Conservation (phyloP, 2,329 filamentous ascomycete species). For the Ophiosphaerella herpotricha region DNA sequence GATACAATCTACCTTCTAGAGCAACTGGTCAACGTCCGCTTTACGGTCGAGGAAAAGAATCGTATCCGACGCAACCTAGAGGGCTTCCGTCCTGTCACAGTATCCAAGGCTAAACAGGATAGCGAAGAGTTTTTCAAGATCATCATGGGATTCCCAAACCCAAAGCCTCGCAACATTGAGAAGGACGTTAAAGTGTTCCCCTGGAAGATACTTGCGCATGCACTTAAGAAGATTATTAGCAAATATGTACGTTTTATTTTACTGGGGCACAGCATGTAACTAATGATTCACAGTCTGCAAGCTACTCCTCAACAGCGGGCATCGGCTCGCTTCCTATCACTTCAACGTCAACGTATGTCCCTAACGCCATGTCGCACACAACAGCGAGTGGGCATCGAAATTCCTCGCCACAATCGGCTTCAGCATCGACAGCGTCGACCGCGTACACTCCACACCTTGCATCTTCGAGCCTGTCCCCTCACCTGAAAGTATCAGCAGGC, state of each 20-base stretch:
- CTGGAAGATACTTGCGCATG: conserved; percentile 85
- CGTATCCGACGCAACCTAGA: conserved; percentile 94
- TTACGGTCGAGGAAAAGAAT: conserved; percentile 98
- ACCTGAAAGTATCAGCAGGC: conserved; percentile 47
- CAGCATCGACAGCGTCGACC: conserved; percentile 51
- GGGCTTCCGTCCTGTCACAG: conserved; percentile 87
- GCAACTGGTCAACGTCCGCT: conserved; percentile 81
- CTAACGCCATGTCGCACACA: conserved; percentile 53
- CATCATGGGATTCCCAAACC: conserved; percentile 95
- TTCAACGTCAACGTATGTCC: conserved; percentile 38
- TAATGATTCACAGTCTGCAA: conserved; percentile 61
- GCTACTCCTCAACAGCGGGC: conserved; percentile 68
- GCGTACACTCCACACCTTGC: conserved; percentile 51
- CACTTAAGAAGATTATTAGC: conserved; percentile 96
- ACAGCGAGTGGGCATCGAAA: conserved; percentile 54
- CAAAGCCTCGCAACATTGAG: conserved; percentile 96
- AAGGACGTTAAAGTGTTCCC: conserved; percentile 99
- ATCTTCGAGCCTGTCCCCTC: conserved; percentile 52
- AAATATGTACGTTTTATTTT: conserved; percentile 73
- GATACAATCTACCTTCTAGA: conserved; percentile 96
- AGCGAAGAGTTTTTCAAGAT: conserved; percentile 98
- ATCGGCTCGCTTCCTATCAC: conserved; percentile 49
- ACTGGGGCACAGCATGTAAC: conserved; percentile 32
- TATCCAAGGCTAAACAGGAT: conserved; percentile 89
- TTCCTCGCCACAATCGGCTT: conserved; percentile 54